Conservation (phyloP, 352 stramenopile species). For the Phytophthora citricola region DNA sequence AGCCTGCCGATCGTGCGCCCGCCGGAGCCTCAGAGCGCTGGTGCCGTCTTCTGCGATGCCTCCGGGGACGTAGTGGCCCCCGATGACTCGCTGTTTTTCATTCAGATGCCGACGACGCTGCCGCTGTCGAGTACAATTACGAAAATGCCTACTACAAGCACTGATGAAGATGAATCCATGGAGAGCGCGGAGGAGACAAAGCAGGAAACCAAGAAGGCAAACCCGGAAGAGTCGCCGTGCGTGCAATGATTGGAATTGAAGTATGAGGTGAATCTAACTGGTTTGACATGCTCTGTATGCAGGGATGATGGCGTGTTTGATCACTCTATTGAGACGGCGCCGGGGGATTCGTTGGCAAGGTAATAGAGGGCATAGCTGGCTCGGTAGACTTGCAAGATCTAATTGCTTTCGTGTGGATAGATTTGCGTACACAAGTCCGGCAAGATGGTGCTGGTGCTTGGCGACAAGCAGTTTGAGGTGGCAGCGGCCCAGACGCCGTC, state of each 20-base stretch:
- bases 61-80: constrained; percentile 57
- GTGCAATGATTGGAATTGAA: constrained; percentile 4
- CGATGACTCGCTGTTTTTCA: constrained; percentile 83
- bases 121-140: constrained; percentile 62
- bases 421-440: constrained; percentile 87
- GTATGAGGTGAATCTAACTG: constrained; percentile 7
- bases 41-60: constrained; percentile 71
- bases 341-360: constrained; percentile 88
- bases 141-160: constrained; percentile 26
- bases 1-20: constrained; percentile 72
- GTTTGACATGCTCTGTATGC: constrained; percentile 1
- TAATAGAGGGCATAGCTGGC: constrained; percentile 19
- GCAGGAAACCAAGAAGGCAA: constrained; percentile 19
- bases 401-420: constrained; percentile 31
- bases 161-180: constrained; percentile 44
- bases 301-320: constrained; percentile 76
- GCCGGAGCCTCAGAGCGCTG: constrained; percentile 64
- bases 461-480: constrained; percentile 89
- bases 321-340: constrained; percentile 66
- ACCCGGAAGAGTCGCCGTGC: constrained; percentile 34
- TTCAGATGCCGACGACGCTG: constrained; percentile 86
- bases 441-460: constrained; percentile 86
- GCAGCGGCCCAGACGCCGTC: constrained; percentile 78
- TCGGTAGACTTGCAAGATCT: not conserved
- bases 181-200: constrained; percentile 30